phyloP scores from a whole-genome alignment of 108 stramenopile species.

The Epipyxis sp. region DNA sequence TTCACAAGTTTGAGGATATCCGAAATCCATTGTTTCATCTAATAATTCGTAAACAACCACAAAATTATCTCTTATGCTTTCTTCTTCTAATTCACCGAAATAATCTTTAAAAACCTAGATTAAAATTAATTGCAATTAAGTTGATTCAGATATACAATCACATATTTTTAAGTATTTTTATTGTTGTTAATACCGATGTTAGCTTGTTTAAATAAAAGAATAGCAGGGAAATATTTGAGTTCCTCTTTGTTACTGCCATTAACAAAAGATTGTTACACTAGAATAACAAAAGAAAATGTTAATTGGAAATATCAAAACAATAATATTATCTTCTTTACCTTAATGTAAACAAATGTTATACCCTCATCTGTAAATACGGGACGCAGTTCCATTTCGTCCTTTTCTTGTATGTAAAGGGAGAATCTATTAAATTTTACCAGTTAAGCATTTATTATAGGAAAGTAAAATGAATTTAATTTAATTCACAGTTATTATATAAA shows the following conservation, averaged over 20 bases:
- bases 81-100: slow-evolving; percentile 94
- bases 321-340: too few relatives aligned
- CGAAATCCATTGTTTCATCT: slow-evolving; percentile 99
- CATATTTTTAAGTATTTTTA: background rate
- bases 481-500: too few relatives aligned
- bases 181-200: too few relatives aligned
- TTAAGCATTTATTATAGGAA: too few relatives aligned
- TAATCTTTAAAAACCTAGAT: slow-evolving; percentile 87
- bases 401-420: slow-evolving; percentile 50
- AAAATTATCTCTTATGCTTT: slow-evolving; percentile 97
- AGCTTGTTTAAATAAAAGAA: slow-evolving; percentile 84
- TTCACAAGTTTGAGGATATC: slow-evolving; percentile 82
- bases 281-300: slow-evolving; percentile 11
- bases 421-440: too few relatives aligned
- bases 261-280: slow-evolving; percentile 92
- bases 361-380: slow-evolving; percentile 64
- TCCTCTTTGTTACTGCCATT: slow-evolving; percentile 88
- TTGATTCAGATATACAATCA: background rate
- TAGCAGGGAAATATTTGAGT: slow-evolving; percentile 91
- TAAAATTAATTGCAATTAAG: background rate
- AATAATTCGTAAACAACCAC: slow-evolving; percentile 97
- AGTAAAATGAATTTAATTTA: too few relatives aligned
- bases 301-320: too few relatives aligned
- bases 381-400: slow-evolving; percentile 57
- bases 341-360: slow-evolving; percentile 55